phyloP scores from a whole-genome alignment of 768 basidiomycete species.

The Suillus tomentosus region DNA sequence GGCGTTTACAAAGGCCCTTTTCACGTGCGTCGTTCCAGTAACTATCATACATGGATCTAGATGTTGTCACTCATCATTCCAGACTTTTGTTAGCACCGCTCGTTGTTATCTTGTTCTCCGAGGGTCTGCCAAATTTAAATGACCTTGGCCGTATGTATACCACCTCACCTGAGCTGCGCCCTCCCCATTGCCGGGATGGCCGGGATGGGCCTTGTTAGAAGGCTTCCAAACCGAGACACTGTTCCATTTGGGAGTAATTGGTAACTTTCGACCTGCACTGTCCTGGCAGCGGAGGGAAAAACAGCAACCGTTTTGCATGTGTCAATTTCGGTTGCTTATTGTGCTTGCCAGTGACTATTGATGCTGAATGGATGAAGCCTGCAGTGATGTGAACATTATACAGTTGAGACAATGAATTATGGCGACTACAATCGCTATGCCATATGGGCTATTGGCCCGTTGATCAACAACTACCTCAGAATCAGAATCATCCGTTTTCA shows the following conservation, averaged over 20 bases:
- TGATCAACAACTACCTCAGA: background rate
- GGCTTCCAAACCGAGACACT: background rate
- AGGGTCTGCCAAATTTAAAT: background rate
- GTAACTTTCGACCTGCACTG: background rate
- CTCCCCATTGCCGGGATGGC: too few species aligned
- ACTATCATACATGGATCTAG: background rate
- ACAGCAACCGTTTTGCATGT: background rate
- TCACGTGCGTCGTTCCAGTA: too few species aligned
- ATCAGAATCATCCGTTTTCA: background rate
- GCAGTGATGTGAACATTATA: background rate
- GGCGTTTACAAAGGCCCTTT: too few species aligned
- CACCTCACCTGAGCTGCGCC: too few species aligned
- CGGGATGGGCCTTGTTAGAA: background rate
- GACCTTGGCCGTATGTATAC: background rate
- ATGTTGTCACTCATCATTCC: background rate
- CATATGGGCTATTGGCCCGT: background rate
- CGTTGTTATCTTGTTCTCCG: background rate
- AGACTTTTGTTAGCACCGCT: background rate
- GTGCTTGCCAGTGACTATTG: background rate
- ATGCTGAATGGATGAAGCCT: background rate
- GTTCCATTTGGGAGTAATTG: background rate
- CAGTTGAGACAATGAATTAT: background rate
- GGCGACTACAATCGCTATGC: background rate
- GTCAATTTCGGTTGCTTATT: background rate
- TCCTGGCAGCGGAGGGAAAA: background rate